Percentiles rank a stretch among this genome's conserved stretches.
Conservation (phyloP, 2,329 filamentous ascomycete genomes). For the Pseudopithomyces maydicus region DNA sequence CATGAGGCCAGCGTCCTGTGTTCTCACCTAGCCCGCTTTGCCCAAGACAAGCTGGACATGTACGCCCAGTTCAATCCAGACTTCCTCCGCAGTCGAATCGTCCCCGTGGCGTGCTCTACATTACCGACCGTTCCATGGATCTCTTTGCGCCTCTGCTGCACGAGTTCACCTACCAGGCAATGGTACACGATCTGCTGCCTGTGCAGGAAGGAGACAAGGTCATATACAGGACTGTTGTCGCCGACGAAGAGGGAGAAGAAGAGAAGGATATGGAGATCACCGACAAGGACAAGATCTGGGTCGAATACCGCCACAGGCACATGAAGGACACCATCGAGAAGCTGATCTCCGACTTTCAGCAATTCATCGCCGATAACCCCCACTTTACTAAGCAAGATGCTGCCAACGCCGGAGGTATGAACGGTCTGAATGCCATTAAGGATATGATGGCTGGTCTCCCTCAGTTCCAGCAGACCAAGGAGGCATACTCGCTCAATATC, state of each 20-base stretch:
- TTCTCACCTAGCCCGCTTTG: conserved; percentile 84
- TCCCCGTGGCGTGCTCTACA: conserved; percentile 80
- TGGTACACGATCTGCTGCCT: conserved; percentile 91
- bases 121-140: conserved; percentile 94
- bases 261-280: conserved; percentile 89
- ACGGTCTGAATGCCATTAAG: conserved; percentile 88
- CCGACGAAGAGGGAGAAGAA: conserved; percentile 71
- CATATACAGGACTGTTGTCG: conserved; percentile 77
- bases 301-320: conserved; percentile 89
- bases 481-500: conserved; percentile 90
- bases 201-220: conserved; percentile 89
- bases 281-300: conserved; percentile 93
- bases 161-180: conserved; percentile 98
- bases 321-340: conserved; percentile 99
- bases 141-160: conserved; percentile 85
- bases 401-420: conserved; percentile 74
- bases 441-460: conserved; percentile 96
- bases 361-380: conserved; percentile 87
- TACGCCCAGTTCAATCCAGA: conserved; percentile 84
- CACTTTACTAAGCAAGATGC: conserved; percentile 81
- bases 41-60: conserved; percentile 88
- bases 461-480: conserved; percentile 94
- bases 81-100: conserved; percentile 78
- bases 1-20: conserved; percentile 91
- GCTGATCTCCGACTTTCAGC: conserved; percentile 88